Conservation (phyloP, 768 basidiomycete species). For the Pisolithus albus region DNA sequence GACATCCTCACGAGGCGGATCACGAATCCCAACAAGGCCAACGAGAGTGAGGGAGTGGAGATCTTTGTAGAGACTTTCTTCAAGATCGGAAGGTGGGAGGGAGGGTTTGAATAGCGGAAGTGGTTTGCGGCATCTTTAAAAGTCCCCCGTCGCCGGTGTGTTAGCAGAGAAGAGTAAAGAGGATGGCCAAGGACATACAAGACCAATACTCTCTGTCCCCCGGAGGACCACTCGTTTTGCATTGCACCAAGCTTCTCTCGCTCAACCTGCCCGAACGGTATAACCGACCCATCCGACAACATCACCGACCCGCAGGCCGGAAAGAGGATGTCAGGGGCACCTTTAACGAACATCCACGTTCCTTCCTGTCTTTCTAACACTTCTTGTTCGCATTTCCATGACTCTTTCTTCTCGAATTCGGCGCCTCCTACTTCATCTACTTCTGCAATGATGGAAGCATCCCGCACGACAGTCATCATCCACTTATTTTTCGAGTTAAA, state of each 20-base stretch:
- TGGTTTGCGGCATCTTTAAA: slow-evolving; percentile 24
- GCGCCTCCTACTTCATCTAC: neutral
- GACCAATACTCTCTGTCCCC: slow-evolving; percentile 50
- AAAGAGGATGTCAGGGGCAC: slow-evolving; percentile 53
- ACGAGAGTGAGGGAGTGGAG: slow-evolving; percentile 37
- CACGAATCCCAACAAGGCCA: slow-evolving; percentile 48
- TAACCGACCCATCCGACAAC: slow-evolving; percentile 27
- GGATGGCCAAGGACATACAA: slow-evolving; percentile 19
- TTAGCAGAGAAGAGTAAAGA: neutral
- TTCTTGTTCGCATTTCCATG: neutral
- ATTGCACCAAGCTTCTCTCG: slow-evolving; percentile 14
- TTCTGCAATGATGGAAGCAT: slow-evolving; percentile 4
- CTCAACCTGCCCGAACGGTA: slow-evolving; percentile 22
- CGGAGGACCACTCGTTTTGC: slow-evolving; percentile 38
- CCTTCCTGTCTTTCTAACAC: neutral
- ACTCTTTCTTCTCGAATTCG: neutral
- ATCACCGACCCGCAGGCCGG: slow-evolving; percentile 31
- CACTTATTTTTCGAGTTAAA: slow-evolving; percentile 52
- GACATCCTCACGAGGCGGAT: slow-evolving; percentile 50
- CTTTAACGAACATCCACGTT: slow-evolving; percentile 43
- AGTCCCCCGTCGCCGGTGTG: neutral
- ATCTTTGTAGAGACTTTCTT: slow-evolving; percentile 35
- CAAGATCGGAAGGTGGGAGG: slow-evolving; percentile 22
- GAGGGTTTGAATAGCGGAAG: slow-evolving; percentile 22
- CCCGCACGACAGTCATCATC: slow-evolving; percentile 42